Evolutionary conservation across 192 early-diverging fungal genomes (phyloP), one percentile per base, ranked within the genome.

Genomic region (Umbelopsis sp.): DNA sequence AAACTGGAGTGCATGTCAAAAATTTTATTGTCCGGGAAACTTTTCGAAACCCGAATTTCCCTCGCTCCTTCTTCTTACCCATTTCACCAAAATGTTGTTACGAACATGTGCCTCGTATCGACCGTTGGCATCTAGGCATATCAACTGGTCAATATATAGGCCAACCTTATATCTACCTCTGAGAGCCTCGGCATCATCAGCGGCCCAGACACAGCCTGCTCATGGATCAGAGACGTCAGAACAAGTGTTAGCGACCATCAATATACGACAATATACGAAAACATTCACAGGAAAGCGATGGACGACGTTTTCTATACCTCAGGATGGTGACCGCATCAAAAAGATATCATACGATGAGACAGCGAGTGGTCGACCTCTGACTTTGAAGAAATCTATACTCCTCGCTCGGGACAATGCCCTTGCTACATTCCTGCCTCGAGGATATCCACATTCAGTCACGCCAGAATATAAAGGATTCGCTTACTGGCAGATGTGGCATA

Each of bases 401-500:
- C 30, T 61, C 11, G 35, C 65, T 50, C 46, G 65, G 45, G 46
- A 48, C 45, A 66, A 48, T 47, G 22, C 45, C 35, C 46, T 79
- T 1, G 74, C 70, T 5, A 82, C 84, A 15, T 96, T 96, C 68
- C 78, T 96, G 46, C 94, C 94, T 9, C 84, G 89, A 46, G 89
- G 87, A 44, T 93, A 88, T 70, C 90, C 90, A 27, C 80, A 86
- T 48, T 86, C 90, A 0, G 91, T 95, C 8, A 85, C 91, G 8
- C 78, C 82, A 41, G 89, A 93, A 77, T 96, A 95, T 74, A 80
- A 85, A 35, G 75, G 79, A 12, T 95, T 92, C 78, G 85, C 87
- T 30, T 80, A 90, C 53, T 96, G 92, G 90, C 88, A 92, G 73
- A 92, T 95, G 74, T 64, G 88, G 22, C 88, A 94, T 70, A 91